Evolutionary conservation across 768 basidiomycete genomes (phyloP).

Genomic region (Paxillus involutus): DNA sequence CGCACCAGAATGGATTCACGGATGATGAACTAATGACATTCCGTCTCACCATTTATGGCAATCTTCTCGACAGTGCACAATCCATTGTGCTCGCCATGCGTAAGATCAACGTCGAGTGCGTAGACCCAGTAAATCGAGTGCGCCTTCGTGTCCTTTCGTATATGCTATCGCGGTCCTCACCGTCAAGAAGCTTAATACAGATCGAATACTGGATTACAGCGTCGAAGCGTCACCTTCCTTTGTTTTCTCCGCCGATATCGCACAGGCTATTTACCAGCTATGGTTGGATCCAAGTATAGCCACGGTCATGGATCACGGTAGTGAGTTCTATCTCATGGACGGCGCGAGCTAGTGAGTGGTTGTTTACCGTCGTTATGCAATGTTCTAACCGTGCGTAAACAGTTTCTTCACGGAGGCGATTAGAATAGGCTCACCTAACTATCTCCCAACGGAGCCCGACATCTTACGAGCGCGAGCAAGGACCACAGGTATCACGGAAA

Average conservation of each 20-base stretch:
- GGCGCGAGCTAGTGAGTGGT: slow-evolving; percentile 80
- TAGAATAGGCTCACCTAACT: slow-evolving; percentile 79
- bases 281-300: slow-evolving; percentile 68
- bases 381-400: neutral
- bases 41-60: slow-evolving; percentile 77
- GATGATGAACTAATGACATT: slow-evolving; percentile 73
- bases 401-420: slow-evolving; percentile 86
- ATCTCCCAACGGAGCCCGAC: slow-evolving; percentile 83
- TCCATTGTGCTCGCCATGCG: slow-evolving; percentile 83
- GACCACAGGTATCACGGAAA: slow-evolving; percentile 90
- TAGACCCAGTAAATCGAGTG: slow-evolving; percentile 60
- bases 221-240: slow-evolving; percentile 42
- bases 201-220: slow-evolving; percentile 61
- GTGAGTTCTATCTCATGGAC: slow-evolving; percentile 93
- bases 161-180: neutral
- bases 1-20: slow-evolving; percentile 89
- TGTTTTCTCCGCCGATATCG: slow-evolving; percentile 61
- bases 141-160: neutral
- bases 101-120: slow-evolving; percentile 80
- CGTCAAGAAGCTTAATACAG: slow-evolving; percentile 43
- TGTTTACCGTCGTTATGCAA: neutral
- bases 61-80: slow-evolving; percentile 88
- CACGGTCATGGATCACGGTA: slow-evolving; percentile 53
- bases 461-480: slow-evolving; percentile 85
- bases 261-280: slow-evolving; percentile 64